Conservation (phyloP, 192 early-diverging fungal species). For the Umbelopsis sp. region DNA sequence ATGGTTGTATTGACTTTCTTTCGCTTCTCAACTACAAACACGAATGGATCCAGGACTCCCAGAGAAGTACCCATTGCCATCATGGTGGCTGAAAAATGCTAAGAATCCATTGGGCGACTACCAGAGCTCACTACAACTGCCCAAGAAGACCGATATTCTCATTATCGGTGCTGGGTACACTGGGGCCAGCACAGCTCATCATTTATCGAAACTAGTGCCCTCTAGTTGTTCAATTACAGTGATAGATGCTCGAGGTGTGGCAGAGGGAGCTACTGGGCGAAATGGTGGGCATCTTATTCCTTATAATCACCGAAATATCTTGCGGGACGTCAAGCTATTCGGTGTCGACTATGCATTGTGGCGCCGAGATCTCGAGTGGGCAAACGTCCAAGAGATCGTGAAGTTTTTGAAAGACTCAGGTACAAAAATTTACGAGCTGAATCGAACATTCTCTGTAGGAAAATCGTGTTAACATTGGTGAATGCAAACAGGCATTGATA, state of each 20-base stretch:
- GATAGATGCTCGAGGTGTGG: slow-evolving; percentile 1
- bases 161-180: slow-evolving; percentile 13
- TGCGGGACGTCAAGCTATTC: not conserved
- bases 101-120: not conserved
- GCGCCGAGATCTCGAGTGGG: slow-evolving; percentile 11
- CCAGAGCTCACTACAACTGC: not conserved
- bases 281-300: slow-evolving; percentile 13
- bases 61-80: slow-evolving; percentile 6
- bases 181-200: slow-evolving; percentile 4
- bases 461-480: not conserved
- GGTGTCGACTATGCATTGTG: slow-evolving; percentile 8
- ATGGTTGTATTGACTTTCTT: not conserved
- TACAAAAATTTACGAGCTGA: not conserved
- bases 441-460: too few relatives aligned
- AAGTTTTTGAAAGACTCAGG: not conserved
- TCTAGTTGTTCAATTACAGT: not conserved
- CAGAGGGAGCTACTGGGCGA: slow-evolving; percentile 4
- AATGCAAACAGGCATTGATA: not conserved
- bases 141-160: not conserved
- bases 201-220: not conserved
- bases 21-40: not conserved
- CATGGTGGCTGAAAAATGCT: slow-evolving; percentile 6
- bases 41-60: slow-evolving; percentile 14
- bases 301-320: slow-evolving; percentile 11
- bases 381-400: not conserved